A percentile compares a stretch with the other conserved stretches of the same genome.
phyloP scores from a whole-genome alignment of 805 yeast species.

The Metschnikowia shivogae region DNA sequence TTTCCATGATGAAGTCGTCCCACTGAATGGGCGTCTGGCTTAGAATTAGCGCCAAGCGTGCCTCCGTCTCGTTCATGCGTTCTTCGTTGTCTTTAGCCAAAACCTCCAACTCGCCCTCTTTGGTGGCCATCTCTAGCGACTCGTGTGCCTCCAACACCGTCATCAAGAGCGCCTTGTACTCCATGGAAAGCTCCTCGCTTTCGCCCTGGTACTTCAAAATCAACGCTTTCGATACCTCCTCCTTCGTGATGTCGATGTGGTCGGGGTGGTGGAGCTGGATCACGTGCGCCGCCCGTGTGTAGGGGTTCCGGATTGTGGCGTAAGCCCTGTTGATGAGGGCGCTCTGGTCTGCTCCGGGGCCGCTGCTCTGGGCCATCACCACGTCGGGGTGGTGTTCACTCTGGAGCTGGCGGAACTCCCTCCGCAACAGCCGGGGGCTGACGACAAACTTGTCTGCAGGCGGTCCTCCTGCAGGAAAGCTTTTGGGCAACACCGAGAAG shows the following conservation, averaged over 20 bases:
- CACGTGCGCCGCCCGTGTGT: slow-evolving; percentile 47
- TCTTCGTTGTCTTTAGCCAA: slow-evolving; percentile 53
- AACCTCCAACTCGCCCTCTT: slow-evolving; percentile 52
- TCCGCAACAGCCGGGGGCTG: slow-evolving; percentile 53
- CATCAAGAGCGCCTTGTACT: slow-evolving; percentile 59
- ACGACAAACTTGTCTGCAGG: slow-evolving; percentile 56
- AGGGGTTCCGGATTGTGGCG: slow-evolving; percentile 63
- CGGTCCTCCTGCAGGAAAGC: slow-evolving; percentile 65
- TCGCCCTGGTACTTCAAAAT: slow-evolving; percentile 39
- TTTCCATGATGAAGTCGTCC: slow-evolving; percentile 57
- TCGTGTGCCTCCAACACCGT: slow-evolving; percentile 84
- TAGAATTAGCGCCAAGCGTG: slow-evolving; percentile 45
- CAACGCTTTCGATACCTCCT: slow-evolving; percentile 44
- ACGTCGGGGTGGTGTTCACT: slow-evolving; percentile 80
- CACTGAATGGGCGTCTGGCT: slow-evolving; percentile 38
- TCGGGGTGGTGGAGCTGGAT: slow-evolving; percentile 35
- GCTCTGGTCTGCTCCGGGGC: not conserved
- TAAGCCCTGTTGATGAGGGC: slow-evolving; percentile 70
- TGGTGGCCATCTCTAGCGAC: slow-evolving; percentile 61
- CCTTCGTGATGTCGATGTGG: slow-evolving; percentile 51
- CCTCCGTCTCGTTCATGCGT: slow-evolving; percentile 48
- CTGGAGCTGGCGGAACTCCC: slow-evolving; percentile 74
- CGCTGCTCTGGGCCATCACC: slow-evolving; percentile 27
- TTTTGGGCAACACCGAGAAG: slow-evolving; percentile 69
- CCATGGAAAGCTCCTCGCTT: slow-evolving; percentile 29